These are phyloP conservation scores for Lachnellula cervina DNA, from an alignment of 2,329 filamentous ascomycete species.

Conservation along the genomic window DNA sequence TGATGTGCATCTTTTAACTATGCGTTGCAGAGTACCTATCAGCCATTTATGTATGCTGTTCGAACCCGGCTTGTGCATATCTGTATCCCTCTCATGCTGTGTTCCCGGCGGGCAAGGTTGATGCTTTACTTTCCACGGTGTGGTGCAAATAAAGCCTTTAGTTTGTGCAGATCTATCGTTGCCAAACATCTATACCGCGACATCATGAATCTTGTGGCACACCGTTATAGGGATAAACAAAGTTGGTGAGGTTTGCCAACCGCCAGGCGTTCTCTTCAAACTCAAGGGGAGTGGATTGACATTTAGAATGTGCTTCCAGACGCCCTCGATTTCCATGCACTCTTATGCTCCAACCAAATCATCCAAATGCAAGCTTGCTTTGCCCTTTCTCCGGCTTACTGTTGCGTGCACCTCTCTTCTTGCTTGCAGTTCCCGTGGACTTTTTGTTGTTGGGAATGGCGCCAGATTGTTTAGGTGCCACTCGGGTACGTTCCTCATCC, in stretches of 20 bases:
- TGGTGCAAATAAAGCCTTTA: slow-evolving; percentile 9
- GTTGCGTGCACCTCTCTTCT: slow-evolving; percentile 23
- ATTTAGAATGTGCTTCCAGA: neutral
- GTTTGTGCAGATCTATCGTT: slow-evolving; percentile 12
- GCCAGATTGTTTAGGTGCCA: slow-evolving; percentile 11
- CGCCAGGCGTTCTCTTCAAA: neutral
- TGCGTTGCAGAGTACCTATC: slow-evolving; percentile 7
- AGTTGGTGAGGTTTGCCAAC: slow-evolving; percentile 1
- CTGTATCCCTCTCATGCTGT: neutral
- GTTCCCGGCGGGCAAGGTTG: neutral
- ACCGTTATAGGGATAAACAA: slow-evolving; percentile 19
- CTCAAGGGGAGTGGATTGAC: neutral
- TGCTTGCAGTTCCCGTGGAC: slow-evolving; percentile 25
- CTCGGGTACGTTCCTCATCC: slow-evolving; percentile 36
- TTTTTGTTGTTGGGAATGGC: slow-evolving; percentile 26
- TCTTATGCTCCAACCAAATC: slow-evolving; percentile 10
- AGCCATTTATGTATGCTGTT: slow-evolving; percentile 7
- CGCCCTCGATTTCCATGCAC: neutral
- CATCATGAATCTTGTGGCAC: slow-evolving; percentile 23
- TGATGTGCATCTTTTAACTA: neutral
- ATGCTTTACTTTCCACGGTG: neutral
- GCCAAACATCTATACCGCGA: slow-evolving; percentile 19
- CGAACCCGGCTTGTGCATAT: neutral
- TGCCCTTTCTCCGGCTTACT: slow-evolving; percentile 49
- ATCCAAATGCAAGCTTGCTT: slow-evolving; percentile 52